phyloP scores from a whole-genome alignment of 2,329 filamentous ascomycete species.

The Aspergillus luchuensis region DNA sequence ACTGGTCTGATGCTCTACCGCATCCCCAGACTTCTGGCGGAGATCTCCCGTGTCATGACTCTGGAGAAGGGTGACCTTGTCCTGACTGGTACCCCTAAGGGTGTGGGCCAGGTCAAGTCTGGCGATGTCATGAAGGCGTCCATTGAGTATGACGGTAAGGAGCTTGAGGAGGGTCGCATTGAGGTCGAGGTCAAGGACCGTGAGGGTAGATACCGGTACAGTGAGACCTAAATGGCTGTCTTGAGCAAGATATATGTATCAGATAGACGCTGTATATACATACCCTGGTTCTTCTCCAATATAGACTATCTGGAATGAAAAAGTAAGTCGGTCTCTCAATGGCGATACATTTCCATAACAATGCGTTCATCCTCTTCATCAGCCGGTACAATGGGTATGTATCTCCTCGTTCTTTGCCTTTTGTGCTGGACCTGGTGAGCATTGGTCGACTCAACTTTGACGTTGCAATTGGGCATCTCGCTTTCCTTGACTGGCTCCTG shows the following conservation, averaged over 20 bases:
- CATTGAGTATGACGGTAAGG: slow-evolving; percentile 75
- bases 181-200: slow-evolving; percentile 82
- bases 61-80: slow-evolving; percentile 90
- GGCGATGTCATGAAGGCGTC: slow-evolving; percentile 88
- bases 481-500: background rate
- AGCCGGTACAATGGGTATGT: slow-evolving; percentile 32
- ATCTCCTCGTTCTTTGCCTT: slow-evolving; percentile 25
- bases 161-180: slow-evolving; percentile 80
- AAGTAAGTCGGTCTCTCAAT: background rate
- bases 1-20: slow-evolving; percentile 94
- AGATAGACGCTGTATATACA: slow-evolving; percentile 10
- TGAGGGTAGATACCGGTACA: slow-evolving; percentile 74
- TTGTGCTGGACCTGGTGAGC: background rate
- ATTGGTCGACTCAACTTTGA: background rate
- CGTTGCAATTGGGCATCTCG: background rate
- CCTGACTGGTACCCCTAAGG: slow-evolving; percentile 95
- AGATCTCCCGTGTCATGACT: slow-evolving; percentile 94
- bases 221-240: slow-evolving; percentile 59
- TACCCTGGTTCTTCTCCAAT: background rate
- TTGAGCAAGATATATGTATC: slow-evolving; percentile 1
- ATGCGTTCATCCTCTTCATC: slow-evolving; percentile 33
- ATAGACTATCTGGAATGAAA: background rate
- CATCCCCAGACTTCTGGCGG: slow-evolving; percentile 82
- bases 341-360: background rate
- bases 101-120: slow-evolving; percentile 80